phyloP scores from a whole-genome alignment of 2,329 filamentous ascomycete genomes.

The Calonectria multiphialidica region DNA sequence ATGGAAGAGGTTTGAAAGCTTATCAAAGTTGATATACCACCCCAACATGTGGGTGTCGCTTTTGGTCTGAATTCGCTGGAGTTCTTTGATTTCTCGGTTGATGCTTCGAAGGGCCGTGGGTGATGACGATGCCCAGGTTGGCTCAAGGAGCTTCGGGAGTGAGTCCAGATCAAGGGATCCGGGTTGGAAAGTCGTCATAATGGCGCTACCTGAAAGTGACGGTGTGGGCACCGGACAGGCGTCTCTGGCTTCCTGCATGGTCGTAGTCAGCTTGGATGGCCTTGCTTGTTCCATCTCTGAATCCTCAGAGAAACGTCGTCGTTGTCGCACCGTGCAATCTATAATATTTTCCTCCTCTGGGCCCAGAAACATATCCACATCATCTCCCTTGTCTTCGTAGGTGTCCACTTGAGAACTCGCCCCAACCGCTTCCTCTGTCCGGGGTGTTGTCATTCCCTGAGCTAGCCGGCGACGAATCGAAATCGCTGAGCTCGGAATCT shows the following conservation, averaged over 20 bases:
- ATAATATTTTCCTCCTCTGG: constrained; percentile 33
- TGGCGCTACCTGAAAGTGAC: neutral
- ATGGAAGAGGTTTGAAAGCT: constrained; percentile 83
- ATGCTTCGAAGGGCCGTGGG: constrained; percentile 41
- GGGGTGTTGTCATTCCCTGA: constrained; percentile 10
- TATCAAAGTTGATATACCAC: constrained; percentile 81
- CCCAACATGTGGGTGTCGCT: constrained; percentile 76
- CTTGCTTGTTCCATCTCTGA: constrained; percentile 33
- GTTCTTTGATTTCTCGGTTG: constrained; percentile 67
- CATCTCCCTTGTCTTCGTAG: constrained; percentile 19
- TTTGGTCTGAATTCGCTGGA: constrained; percentile 73
- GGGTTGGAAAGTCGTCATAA: constrained; percentile 68
- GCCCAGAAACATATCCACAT: constrained; percentile 37
- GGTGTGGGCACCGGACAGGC: neutral
- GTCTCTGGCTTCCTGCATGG: constrained; percentile 25
- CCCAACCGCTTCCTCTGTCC: neutral
- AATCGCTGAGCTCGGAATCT: constrained; percentile 46
- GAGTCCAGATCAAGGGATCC: constrained; percentile 71
- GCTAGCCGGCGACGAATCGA: constrained; percentile 33
- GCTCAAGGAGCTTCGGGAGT: constrained; percentile 70
- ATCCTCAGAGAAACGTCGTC: constrained; percentile 34
- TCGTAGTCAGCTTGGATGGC: constrained; percentile 28
- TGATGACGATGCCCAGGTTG: constrained; percentile 46
- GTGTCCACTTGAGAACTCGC: neutral
- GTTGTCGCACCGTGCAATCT: constrained; percentile 22